Evolutionary conservation across 352 stramenopile species (phyloP), one percentile per base, ranked within the genome.

Genomic region (Globisporangium megalacanthum): DNA sequence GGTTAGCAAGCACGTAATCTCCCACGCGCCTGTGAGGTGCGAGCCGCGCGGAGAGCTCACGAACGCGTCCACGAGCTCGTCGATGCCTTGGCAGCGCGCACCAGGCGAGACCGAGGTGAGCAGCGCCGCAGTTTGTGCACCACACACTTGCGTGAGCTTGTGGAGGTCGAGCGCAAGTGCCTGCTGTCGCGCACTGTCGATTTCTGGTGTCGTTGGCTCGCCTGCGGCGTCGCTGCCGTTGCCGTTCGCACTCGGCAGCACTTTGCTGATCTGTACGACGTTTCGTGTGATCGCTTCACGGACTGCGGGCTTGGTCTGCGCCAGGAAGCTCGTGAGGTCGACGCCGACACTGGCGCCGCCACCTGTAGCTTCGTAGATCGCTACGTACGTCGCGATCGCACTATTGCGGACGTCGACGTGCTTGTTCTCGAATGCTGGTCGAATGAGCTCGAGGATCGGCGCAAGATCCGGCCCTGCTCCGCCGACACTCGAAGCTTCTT

Each of bases 361-460:
- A 29, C 84, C 85, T 3, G 75, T 86, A 31, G 77, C 69, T 55
- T 93, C 80, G 54, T 90, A 93, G 11, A 93, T 84, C 1, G 71
- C 75, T 0, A 69, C 66, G 52, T 92, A 93, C 7, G 76, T 80
- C 0, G 73, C 64, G 15, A 90, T 85, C 0, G 83, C 83, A 0
- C 69, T 81, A 35, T 83, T 93, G 1, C 81, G 77, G 1, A 93
- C 75, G 25, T 93, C 83, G 5, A 93, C 81, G 53, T 93, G 83
- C 37, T 93, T 93, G 70, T 90, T 91, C 33, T 90, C 83, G 22
- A 93, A 70, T 2, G 77, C 78, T 0, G 72, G 69, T 0, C 68
- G 59, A 17, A 92, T 73, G 13, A 89, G 57, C 3, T 53, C 33
- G 15, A 90, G 51, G 20, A 93, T 77, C 17, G 73, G 41, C 1